phyloP scores from a whole-genome alignment of 2,329 filamentous ascomycete genomes.

The Lasiodiplodia gonubiensis region DNA sequence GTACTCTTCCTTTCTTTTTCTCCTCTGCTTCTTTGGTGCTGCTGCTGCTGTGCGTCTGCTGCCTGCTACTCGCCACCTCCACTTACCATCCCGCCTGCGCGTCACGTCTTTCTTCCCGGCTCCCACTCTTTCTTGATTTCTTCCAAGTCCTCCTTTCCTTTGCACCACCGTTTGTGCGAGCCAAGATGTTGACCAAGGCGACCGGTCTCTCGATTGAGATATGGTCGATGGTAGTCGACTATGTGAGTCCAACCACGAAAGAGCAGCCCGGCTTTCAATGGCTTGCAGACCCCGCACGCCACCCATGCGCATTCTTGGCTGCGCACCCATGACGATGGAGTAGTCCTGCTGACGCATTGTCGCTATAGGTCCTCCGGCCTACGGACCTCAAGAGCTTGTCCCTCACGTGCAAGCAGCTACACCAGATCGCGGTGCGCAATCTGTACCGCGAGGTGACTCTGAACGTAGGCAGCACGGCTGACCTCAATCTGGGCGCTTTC shows the following conservation, averaged over 20 bases:
- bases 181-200: slow-evolving; percentile 41
- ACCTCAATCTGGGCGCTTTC: slow-evolving; percentile 52
- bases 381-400: slow-evolving; percentile 56
- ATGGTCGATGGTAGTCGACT: slow-evolving; percentile 29
- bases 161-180: not conserved
- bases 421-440: slow-evolving; percentile 52
- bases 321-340: not conserved
- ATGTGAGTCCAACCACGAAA: slow-evolving; percentile 13
- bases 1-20: not conserved
- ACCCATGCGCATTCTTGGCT: slow-evolving; percentile 26
- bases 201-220: slow-evolving; percentile 46
- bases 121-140: not conserved
- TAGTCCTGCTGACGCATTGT: slow-evolving; percentile 25
- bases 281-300: slow-evolving; percentile 30
- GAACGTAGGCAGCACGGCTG: slow-evolving; percentile 53
- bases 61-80: slow-evolving; percentile 9
- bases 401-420: slow-evolving; percentile 54
- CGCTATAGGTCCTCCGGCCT: slow-evolving; percentile 50
- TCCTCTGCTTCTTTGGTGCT: not conserved
- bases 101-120: not conserved
- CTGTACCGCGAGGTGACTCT: slow-evolving; percentile 56
- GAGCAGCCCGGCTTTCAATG: not conserved
- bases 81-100: not conserved
- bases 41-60: not conserved
- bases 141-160: not conserved